Evolutionary conservation across 352 stramenopile genomes (phyloP).

Genomic region (Plasmopara viticola): DNA sequence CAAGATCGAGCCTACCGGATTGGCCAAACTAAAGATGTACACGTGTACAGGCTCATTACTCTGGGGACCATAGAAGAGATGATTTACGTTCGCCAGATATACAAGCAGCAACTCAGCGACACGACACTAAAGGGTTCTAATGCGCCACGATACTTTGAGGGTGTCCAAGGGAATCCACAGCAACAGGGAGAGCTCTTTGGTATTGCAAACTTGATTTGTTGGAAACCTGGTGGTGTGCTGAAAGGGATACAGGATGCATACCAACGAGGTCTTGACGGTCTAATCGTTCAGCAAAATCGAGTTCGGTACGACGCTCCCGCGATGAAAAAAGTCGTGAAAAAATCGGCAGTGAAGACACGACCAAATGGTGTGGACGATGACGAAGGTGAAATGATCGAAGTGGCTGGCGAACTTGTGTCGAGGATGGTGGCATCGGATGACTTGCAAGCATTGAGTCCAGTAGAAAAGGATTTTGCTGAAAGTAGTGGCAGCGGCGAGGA

Average conservation of each 20-base stretch:
- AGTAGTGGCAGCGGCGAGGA: slow-evolving; percentile 21
- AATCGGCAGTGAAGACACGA: slow-evolving; percentile 31
- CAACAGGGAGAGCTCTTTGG: slow-evolving; percentile 77
- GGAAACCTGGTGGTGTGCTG: slow-evolving; percentile 63
- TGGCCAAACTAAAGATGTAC: slow-evolving; percentile 78
- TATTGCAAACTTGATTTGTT: slow-evolving; percentile 69
- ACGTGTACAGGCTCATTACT: slow-evolving; percentile 81
- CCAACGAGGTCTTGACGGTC: slow-evolving; percentile 39
- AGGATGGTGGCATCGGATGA: slow-evolving; percentile 26
- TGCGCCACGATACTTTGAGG: slow-evolving; percentile 73
- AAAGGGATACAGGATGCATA: slow-evolving; percentile 75
- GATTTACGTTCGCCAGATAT: slow-evolving; percentile 85
- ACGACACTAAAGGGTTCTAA: slow-evolving; percentile 68
- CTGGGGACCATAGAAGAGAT: slow-evolving; percentile 85
- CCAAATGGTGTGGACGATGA: slow-evolving; percentile 27
- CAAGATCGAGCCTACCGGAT: slow-evolving; percentile 84
- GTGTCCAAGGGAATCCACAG: slow-evolving; percentile 62
- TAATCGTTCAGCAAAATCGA: slow-evolving; percentile 52
- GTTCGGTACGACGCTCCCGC: slow-evolving; percentile 35
- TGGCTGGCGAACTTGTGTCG: slow-evolving; percentile 31
- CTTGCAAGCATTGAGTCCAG: slow-evolving; percentile 1
- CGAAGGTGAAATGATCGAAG: slow-evolving; percentile 34
- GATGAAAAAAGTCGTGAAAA: slow-evolving; percentile 23
- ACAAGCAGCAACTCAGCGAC: slow-evolving; percentile 82
- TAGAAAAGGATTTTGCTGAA: slow-evolving; percentile 11